Evolutionary conservation across 148 eudicot genomes (phyloP), one percentile per base, ranked within the genome.

Genomic region (Tetragonia tetragonoides): DNA sequence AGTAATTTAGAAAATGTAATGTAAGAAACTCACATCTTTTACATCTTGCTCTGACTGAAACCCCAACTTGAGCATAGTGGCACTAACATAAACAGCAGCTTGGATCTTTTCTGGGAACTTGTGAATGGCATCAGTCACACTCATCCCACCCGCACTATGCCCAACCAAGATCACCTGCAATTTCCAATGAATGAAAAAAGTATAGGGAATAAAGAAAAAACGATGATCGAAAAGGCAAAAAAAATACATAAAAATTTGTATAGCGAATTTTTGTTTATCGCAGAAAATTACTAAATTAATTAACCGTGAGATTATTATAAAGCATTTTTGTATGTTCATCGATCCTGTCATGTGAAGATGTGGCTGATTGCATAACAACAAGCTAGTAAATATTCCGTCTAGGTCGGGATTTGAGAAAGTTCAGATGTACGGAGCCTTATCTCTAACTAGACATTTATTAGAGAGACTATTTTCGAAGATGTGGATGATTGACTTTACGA

Each of bases 61-160:
- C 20, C 96, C 96, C 2, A 75, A 68, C 71, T 83, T 85, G 54
- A 93, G 90, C 98, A 93, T 93, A 66, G 98, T 89, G 57, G 92
- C 98, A 38, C 79, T 96, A 41, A 93, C 69, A 66, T 85, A 93
- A 15, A 93, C 87, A 41, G 89, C 96, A 21, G 88, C 84, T 62
- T 82, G 77, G 10, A 93, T 87, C 61, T 91, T 93, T 42, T 87
- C 76, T 3, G 88, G 83, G 65, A 86, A 90, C 83, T 84, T 90
- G 81, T 88, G 89, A 23, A 80, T 85, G 15, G 85, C 91, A n/a
- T 88, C 90, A 0, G 92, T 91, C 42, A 93, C 74, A 42, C 95
- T 93, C 20, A 91, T 79, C 24, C 98, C 98, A 60, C 98, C 98
- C 0, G 98, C 98, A 69, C 98, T 93, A 68, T 93, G 98, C 24